A percentile compares a stretch with the other conserved stretches of the same genome.
phyloP scores from a whole-genome alignment of 257 asterid species.

The Paulownia fortunei region DNA sequence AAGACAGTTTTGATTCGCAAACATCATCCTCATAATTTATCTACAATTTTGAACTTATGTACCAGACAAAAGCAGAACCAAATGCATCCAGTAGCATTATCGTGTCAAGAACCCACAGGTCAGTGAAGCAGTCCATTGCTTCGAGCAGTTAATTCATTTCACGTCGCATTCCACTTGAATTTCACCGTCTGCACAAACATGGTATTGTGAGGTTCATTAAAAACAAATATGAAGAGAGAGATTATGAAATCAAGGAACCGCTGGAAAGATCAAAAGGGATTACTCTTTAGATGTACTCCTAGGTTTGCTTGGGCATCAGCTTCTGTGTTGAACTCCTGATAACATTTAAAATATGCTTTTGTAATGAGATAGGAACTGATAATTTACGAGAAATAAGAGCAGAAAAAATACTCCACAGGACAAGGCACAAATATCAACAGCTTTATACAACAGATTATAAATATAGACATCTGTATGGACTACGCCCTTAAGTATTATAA shows the following conservation, averaged over 20 bases:
- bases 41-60: constrained; percentile 22
- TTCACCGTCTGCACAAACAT: constrained; percentile 60
- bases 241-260: constrained; percentile 2
- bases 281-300: constrained; percentile 73
- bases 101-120: constrained; percentile 28
- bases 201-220: not conserved
- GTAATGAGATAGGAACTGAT: not conserved
- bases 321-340: constrained; percentile 77
- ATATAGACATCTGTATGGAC: not conserved
- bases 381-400: constrained; percentile 2
- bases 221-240: constrained; percentile 13
- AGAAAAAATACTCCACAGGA: not conserved
- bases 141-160: constrained; percentile 40
- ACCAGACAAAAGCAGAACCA: constrained; percentile 15
- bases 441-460: not conserved
- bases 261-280: constrained; percentile 21
- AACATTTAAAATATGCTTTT: not conserved
- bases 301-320: constrained; percentile 96
- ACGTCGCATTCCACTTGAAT: constrained; percentile 57
- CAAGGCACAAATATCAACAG: not conserved
- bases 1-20: constrained; percentile 5
- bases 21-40: constrained; percentile 9
- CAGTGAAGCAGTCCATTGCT: not conserved
- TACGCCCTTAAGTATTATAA: not conserved
- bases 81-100: constrained; percentile 6